Base-by-base conservation (phyloP, 306 rosid genomes). In the Citrullus colocynthis region DNA sequence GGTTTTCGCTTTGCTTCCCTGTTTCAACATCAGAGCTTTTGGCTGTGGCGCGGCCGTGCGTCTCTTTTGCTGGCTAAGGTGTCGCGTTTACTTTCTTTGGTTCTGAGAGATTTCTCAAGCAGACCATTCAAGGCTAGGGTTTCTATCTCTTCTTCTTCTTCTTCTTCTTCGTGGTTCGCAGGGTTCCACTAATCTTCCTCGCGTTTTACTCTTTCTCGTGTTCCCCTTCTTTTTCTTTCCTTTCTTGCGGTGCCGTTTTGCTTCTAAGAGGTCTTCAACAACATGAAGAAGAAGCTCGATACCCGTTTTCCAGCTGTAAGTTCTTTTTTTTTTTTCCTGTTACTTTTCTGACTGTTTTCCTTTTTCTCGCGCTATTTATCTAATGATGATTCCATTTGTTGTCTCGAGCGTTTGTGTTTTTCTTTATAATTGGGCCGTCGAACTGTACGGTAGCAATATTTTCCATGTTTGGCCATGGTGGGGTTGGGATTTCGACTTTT, bases 271-370 rank as follows among this genome's bases (percentile, higher is more conserved):
- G n/a, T 20, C 1, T 48, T 49, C 37, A 30, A 55, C 16, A 55
- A 55, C 65, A 75, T 75, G 78, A 75, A 15, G 78, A 75, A 75
- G 78, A 75, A 75, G 51, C 78, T 75, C 20, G 78, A 75, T 56
- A 75, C 78, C 17, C 78, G 78, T 20, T 75, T 75, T 36, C 66
- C 78, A n/a, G 66, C 78, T 2, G 78, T 75, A n/a, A n/a, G n/a
- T n/a, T n/a, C n/a, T n/a, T n/a, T n/a, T 3, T 32, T 1, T 32
- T 32, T 32, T 32, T 60, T 57, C 28, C 10, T 41, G n/a, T 67
- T 9, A 7, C 51, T 20, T 69, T 42, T 42, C 34, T 4, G 52
- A 9, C 54, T 42, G 2, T 16, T 67, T 20, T 42, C 4, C 4
- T 12, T n/a, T 28, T 28, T 63, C 10, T 34, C 20, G 70, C 70